Evolutionary conservation across 2,329 filamentous ascomycete species (phyloP).

Genomic region (Lecanicillium sp.): DNA sequence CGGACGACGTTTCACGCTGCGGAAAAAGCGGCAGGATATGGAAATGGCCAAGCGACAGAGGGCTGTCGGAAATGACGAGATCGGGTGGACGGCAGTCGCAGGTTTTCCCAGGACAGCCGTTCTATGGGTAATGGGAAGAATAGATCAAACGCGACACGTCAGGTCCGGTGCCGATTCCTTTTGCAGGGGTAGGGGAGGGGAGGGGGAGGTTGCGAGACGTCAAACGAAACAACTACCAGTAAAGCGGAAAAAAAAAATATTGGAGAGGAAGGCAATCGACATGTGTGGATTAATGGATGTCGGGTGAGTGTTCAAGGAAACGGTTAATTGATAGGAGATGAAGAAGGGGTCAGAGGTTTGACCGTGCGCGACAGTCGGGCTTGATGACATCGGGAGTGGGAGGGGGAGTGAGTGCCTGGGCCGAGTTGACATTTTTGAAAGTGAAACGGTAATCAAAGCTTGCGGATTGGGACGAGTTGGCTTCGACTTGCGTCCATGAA

Average conservation of each 20-base stretch:
- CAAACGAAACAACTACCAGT: constrained; percentile 10
- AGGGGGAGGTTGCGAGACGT: constrained; percentile 1
- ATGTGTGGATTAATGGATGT: neutral
- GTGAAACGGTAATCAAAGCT: too few relatives aligned
- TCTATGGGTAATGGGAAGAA: neutral
- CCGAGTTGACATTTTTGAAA: too few relatives aligned
- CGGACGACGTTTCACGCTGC: too few relatives aligned
- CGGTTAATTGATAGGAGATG: too few relatives aligned
- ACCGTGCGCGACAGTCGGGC: neutral
- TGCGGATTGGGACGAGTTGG: too few relatives aligned
- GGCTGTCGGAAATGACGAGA: neutral
- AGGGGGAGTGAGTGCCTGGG: neutral
- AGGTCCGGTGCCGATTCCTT: neutral
- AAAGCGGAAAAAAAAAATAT: neutral
- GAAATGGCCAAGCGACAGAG: neutral
- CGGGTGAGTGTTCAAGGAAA: too few relatives aligned
- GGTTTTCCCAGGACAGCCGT: neutral
- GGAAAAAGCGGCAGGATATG: too few relatives aligned
- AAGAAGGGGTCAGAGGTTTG: too few relatives aligned
- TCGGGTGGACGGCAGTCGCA: constrained; percentile 9
- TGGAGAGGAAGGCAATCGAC: neutral
- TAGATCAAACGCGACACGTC: constrained; percentile 7
- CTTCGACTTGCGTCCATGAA: too few relatives aligned
- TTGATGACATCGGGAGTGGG: neutral
- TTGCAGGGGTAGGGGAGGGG: neutral